Base-by-base conservation (phyloP, 495 filamentous ascomycete genomes). In the Aspergillus diversus region DNA sequence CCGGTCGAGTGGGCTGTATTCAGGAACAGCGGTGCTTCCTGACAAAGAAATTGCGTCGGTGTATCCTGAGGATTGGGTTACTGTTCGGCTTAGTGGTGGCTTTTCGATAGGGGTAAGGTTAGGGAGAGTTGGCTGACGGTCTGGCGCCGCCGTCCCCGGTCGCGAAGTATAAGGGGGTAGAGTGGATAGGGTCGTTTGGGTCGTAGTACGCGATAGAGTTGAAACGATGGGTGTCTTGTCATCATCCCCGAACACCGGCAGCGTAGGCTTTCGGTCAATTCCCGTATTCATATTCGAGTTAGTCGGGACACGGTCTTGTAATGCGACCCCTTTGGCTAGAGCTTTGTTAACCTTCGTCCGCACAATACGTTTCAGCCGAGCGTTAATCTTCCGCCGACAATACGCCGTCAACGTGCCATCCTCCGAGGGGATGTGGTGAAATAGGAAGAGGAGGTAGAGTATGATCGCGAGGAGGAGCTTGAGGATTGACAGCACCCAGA, bases 321-420 rank as follows among this genome's bases (percentile, higher is more conserved):
- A 65, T 75, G 80, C 69, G 73, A 86, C 83, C 21, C 94, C 90
- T 62, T 92, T 91, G 35, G 86, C 87, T 50, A 98, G 72, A 0
- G 92, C 94, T 74, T 92, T 94, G 71, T 91, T 89, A 67, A 96
- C 88, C 75, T 93, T 97, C 62, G 77, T 81, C 15, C 83, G 80
- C 5, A 97, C 92, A 64, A 99, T 95, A 55, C 86, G 83, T 60
- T 86, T 88, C 64, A 99, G 79, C 58, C 92, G 82, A 48, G 81
- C 86, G 69, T 96, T 92, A 71, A 97, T 87, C 78, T 97, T 97
- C 15, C 92, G 86, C 61, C 90, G 87, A 71, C 94, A 97, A 76
- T 96, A 99, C 13, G 86, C 86, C 12, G 85, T 84, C 21, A 99
- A 81, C 1, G 88, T 86, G n/a, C 90, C 90, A 71, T 96, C 92